phyloP scores from a whole-genome alignment of 2,329 filamentous ascomycete species.

The Magnaporthiopsis poae region DNA sequence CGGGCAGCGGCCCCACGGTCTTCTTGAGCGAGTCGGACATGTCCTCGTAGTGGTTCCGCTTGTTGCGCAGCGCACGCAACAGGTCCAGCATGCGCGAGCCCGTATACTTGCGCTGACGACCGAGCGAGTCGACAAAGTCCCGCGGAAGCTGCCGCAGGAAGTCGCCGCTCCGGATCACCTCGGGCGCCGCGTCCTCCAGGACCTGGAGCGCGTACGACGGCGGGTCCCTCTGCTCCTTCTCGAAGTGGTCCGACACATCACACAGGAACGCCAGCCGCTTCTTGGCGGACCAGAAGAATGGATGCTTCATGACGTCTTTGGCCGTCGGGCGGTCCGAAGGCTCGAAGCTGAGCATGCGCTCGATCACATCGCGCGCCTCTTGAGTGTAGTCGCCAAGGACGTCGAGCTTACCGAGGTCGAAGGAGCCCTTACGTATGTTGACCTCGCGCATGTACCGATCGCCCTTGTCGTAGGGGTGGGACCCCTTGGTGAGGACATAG shows the following conservation, averaged over 20 bases:
- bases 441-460: constrained; percentile 92
- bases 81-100: constrained; percentile 76
- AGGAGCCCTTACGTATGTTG: constrained; percentile 87
- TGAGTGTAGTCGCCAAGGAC: constrained; percentile 72
- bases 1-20: constrained; percentile 61
- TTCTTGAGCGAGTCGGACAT: constrained; percentile 70
- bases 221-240: constrained; percentile 79
- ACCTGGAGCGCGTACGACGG: constrained; percentile 57
- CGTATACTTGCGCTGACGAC: constrained; percentile 91
- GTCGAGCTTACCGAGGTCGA: constrained; percentile 60
- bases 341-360: constrained; percentile 58
- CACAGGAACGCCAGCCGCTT: constrained; percentile 88
- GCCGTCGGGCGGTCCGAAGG: constrained; percentile 58
- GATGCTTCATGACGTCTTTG: constrained; percentile 74
- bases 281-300: constrained; percentile 91
- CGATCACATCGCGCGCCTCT: constrained; percentile 80
- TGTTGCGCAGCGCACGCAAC: constrained; percentile 80
- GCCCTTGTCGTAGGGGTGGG: constrained; percentile 87
- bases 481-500: constrained; percentile 89
- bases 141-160: constrained; percentile 69
- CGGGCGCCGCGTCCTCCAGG: constrained; percentile 43
- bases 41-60: constrained; percentile 96
- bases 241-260: constrained; percentile 91
- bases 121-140: constrained; percentile 78
- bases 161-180: constrained; percentile 52